Percentiles rank a stretch among this genome's conserved stretches.
These are phyloP conservation scores for Trichoderma citrinoviride DNA, from an alignment of 2,329 filamentous ascomycete species.

Conservation along the genomic window DNA sequence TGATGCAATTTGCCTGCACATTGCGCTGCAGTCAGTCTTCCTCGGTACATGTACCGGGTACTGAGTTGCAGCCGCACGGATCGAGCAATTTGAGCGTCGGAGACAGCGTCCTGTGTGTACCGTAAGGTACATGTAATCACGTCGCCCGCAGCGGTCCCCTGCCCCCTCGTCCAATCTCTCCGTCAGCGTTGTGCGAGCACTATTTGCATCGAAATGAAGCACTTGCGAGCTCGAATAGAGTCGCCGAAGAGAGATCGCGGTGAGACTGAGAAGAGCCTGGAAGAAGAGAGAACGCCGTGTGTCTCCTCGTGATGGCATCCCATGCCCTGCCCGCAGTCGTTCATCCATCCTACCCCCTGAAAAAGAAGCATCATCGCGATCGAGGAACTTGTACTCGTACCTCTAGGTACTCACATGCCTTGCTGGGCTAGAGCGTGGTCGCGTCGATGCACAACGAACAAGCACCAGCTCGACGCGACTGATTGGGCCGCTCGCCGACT, in stretches of 20 bases:
- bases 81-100: not conserved
- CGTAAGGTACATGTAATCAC: not conserved
- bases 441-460: slow-evolving; percentile 30
- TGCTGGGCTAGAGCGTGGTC: slow-evolving; percentile 26
- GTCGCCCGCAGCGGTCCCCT: not conserved
- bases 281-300: too few relatives aligned
- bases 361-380: too few relatives aligned
- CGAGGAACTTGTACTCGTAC: not conserved
- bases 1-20: not conserved
- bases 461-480: slow-evolving; percentile 18
- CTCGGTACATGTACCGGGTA: slow-evolving; percentile 1
- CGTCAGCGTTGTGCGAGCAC: not conserved
- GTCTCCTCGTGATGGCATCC: too few relatives aligned
- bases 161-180: not conserved
- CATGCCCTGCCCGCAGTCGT: too few relatives aligned
- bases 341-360: too few relatives aligned
- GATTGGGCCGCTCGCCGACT: slow-evolving; percentile 30
- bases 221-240: not conserved
- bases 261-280: too few relatives aligned
- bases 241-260: not conserved
- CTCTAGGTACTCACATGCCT: slow-evolving; percentile 28
- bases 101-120: too few relatives aligned
- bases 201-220: too few relatives aligned
- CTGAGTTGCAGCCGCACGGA: not conserved
- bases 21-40: not conserved